Percentiles rank a stretch among this genome's conserved stretches.
These are phyloP conservation scores for Pontederia paniculata DNA, from an alignment of 176 grass and related monocot genomes.

Conservation along the genomic window DNA sequence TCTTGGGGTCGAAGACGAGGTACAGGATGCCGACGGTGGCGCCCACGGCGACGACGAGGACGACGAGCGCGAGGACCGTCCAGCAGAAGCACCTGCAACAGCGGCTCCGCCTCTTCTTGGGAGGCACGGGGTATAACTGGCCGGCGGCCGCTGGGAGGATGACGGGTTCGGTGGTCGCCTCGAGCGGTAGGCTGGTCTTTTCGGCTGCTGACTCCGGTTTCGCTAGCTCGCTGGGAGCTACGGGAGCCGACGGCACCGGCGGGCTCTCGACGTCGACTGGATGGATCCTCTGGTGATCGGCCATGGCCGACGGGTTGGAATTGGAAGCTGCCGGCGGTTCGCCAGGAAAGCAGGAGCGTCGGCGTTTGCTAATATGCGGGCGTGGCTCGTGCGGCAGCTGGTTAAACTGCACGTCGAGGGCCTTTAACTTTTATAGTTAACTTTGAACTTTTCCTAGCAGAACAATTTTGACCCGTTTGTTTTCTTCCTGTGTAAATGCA, in stretches of 20 bases:
- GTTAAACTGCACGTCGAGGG: too few species aligned
- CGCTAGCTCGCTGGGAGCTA: slow-evolving; percentile 5
- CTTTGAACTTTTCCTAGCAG: too few species aligned
- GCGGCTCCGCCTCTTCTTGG: slow-evolving; percentile 22
- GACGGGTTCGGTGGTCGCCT: slow-evolving; percentile 9
- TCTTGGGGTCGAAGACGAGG: slow-evolving; percentile 72
- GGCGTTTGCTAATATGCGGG: too few species aligned
- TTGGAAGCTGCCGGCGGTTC: not conserved
- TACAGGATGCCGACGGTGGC: slow-evolving; percentile 74
- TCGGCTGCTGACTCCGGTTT: slow-evolving; percentile 3
- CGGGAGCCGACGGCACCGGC: slow-evolving; percentile 4
- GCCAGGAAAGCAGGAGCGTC: not conserved
- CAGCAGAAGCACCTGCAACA: slow-evolving; percentile 78
- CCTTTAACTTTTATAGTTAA: too few species aligned
- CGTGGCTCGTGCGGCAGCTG: too few species aligned
- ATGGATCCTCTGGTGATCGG: slow-evolving; percentile 55
- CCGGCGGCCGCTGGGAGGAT: not conserved
- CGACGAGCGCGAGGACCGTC: slow-evolving; percentile 20
- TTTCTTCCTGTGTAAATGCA: too few species aligned
- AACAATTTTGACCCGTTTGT: too few species aligned
- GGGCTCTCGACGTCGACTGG: slow-evolving; percentile 32
- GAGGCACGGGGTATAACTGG: not conserved
- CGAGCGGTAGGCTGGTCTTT: slow-evolving; percentile 7
- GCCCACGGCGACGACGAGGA: slow-evolving; percentile 34
- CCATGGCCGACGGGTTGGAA: slow-evolving; percentile 6